Evolutionary conservation across 768 basidiomycete species (phyloP).

Genomic region (Dictyophora rubrovolvata): DNA sequence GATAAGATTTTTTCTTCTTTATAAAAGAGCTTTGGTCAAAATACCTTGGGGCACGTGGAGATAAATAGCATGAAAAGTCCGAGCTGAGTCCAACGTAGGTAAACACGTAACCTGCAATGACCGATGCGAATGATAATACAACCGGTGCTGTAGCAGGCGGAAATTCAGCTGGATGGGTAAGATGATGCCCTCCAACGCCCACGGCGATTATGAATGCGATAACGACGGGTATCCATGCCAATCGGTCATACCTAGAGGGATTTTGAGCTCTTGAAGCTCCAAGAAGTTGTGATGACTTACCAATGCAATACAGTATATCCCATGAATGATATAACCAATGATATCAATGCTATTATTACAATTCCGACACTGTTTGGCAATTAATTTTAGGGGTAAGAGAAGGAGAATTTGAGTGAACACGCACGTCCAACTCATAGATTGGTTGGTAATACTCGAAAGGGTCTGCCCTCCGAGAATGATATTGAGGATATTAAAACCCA

Average conservation of each 20-base stretch:
- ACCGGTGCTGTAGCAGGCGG: constrained; percentile 43
- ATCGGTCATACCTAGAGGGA: constrained; percentile 52
- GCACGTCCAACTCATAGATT: constrained; percentile 41
- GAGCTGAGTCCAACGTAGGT: constrained; percentile 52
- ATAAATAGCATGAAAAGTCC: constrained; percentile 69
- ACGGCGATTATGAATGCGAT: constrained; percentile 61
- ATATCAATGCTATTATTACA: constrained; percentile 60
- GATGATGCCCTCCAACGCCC: constrained; percentile 64
- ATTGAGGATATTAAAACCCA: constrained; percentile 58
- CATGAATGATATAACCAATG: constrained; percentile 59
- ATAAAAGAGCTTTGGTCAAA: constrained; percentile 3
- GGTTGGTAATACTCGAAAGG: constrained; percentile 44
- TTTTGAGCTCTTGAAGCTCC: not conserved
- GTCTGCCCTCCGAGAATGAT: constrained; percentile 63
- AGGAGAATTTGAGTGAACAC: constrained; percentile 10
- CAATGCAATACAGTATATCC: constrained; percentile 54
- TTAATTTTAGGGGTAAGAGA: not conserved
- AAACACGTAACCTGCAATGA: constrained; percentile 64
- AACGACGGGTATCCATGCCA: constrained; percentile 72
- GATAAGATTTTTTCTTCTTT: not conserved
- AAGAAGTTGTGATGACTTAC: constrained; percentile 20
- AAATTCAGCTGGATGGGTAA: constrained; percentile 36
- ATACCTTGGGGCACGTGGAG: constrained; percentile 47
- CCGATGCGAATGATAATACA: constrained; percentile 58
- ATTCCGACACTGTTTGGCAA: constrained; percentile 57